Conservation (phyloP, 441 rosid species). For the Syzygium malaccense region DNA sequence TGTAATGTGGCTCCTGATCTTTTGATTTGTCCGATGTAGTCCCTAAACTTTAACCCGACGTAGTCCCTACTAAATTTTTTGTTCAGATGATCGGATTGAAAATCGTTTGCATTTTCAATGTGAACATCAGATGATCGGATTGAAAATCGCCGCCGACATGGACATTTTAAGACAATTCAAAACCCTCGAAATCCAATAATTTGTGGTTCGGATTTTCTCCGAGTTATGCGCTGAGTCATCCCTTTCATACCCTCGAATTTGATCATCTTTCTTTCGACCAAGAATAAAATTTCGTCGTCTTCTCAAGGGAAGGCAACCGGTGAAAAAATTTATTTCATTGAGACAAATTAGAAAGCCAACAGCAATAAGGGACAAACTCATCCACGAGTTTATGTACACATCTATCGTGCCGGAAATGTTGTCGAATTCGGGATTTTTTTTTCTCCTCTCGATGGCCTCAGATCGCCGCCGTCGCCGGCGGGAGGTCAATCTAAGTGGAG, state of each 20-base stretch:
- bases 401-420: neutral
- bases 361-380: neutral
- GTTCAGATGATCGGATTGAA: no score
- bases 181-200: no score
- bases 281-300: neutral
- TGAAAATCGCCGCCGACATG: no score
- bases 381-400: neutral
- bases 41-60: no score
- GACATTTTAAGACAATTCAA: no score
- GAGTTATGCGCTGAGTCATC: rapidly evolving
- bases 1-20: no score
- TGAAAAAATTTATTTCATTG: neutral
- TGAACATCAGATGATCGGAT: no score
- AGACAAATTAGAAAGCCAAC: neutral
- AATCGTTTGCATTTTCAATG: no score
- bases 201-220: no score
- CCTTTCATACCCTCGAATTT: neutral
- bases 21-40: no score
- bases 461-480: neutral
- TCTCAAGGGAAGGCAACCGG: neutral
- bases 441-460: neutral
- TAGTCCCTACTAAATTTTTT: no score
- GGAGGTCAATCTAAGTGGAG: neutral
- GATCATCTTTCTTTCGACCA: neutral
- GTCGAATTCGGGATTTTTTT: neutral